Evolutionary conservation across 495 filamentous ascomycete species (phyloP).

Genomic region (Wilcoxina mikolae): DNA sequence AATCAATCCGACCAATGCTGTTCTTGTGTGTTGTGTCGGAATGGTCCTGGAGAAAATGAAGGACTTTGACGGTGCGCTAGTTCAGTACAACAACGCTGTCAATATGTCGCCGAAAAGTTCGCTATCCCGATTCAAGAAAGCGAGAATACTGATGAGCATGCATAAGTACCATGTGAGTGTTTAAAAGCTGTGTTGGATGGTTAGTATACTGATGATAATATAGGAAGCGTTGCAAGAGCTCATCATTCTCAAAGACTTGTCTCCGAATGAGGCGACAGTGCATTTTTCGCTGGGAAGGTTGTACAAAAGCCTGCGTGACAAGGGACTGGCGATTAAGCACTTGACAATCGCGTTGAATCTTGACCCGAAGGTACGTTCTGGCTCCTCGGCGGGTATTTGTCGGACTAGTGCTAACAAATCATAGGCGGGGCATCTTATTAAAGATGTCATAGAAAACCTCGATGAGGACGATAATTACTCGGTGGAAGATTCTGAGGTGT

Average conservation of each 20-base stretch:
- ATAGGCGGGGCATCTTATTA: constrained; percentile 79
- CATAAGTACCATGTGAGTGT: constrained; percentile 35
- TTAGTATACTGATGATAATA: constrained; percentile 16
- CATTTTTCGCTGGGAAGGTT: constrained; percentile 82
- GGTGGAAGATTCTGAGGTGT: constrained; percentile 29
- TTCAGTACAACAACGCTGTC: constrained; percentile 65
- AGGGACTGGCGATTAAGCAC: constrained; percentile 67
- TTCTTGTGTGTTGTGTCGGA: constrained; percentile 82
- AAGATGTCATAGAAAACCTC: constrained; percentile 77
- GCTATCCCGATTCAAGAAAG: constrained; percentile 77
- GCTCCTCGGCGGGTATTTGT: background rate
- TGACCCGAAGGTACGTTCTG: constrained; percentile 68
- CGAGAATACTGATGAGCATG: constrained; percentile 69
- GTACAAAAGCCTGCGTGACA: constrained; percentile 67
- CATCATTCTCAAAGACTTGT: constrained; percentile 68
- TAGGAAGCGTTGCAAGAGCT: constrained; percentile 61
- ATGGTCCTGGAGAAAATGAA: constrained; percentile 75
- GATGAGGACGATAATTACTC: constrained; percentile 68
- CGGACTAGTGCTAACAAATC: constrained; percentile 18
- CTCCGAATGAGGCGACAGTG: constrained; percentile 88
- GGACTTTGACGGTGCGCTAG: constrained; percentile 58
- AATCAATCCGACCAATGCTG: constrained; percentile 84
- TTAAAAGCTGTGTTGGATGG: background rate
- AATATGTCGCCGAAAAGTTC: constrained; percentile 66
- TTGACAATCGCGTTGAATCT: constrained; percentile 89